Conservation (phyloP, 2,329 filamentous ascomycete genomes). For the Helicocarpus griseus region DNA sequence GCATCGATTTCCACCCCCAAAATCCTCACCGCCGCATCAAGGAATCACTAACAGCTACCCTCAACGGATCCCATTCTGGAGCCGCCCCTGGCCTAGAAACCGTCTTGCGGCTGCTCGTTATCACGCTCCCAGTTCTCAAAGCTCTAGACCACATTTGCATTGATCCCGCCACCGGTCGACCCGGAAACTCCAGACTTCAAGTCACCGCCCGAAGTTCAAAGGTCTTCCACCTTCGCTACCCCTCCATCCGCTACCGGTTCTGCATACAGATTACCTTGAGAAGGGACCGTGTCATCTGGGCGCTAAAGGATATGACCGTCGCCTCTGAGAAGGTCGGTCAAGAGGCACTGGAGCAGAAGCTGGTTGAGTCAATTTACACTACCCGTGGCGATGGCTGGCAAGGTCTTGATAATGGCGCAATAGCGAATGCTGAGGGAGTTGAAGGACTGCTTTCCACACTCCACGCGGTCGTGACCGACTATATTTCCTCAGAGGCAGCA, state of each 20-base stretch:
- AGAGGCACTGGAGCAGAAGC: slow-evolving; percentile 12
- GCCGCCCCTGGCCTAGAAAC: slow-evolving; percentile 21
- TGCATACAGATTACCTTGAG: slow-evolving; percentile 21
- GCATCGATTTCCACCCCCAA: slow-evolving; percentile 24
- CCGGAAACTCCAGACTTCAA: slow-evolving; percentile 18
- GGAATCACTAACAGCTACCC: slow-evolving; percentile 26
- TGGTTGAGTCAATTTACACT: slow-evolving; percentile 26
- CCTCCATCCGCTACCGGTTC: slow-evolving; percentile 24
- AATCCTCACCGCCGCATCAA: slow-evolving; percentile 34
- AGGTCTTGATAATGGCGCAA: slow-evolving; percentile 29
- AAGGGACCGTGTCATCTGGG: slow-evolving; percentile 24
- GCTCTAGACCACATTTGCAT: slow-evolving; percentile 27
- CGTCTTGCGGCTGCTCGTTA: slow-evolving; percentile 22
- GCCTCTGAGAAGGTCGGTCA: slow-evolving; percentile 11
- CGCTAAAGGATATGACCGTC: slow-evolving; percentile 23
- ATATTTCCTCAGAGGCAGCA: slow-evolving; percentile 3
- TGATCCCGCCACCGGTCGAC: slow-evolving; percentile 15
- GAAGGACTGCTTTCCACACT: slow-evolving; percentile 21
- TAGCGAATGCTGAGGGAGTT: slow-evolving; percentile 24
- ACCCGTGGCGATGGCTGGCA: slow-evolving; percentile 31
- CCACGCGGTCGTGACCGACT: slow-evolving; percentile 7
- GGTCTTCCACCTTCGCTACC: slow-evolving; percentile 28
- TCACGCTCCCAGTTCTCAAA: slow-evolving; percentile 30
- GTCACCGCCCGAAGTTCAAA: slow-evolving; percentile 28
- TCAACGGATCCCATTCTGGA: slow-evolving; percentile 25